Base-by-base conservation (phyloP, 1,284 basidiomycete genomes). In the Malassezia yamatoensis region DNA sequence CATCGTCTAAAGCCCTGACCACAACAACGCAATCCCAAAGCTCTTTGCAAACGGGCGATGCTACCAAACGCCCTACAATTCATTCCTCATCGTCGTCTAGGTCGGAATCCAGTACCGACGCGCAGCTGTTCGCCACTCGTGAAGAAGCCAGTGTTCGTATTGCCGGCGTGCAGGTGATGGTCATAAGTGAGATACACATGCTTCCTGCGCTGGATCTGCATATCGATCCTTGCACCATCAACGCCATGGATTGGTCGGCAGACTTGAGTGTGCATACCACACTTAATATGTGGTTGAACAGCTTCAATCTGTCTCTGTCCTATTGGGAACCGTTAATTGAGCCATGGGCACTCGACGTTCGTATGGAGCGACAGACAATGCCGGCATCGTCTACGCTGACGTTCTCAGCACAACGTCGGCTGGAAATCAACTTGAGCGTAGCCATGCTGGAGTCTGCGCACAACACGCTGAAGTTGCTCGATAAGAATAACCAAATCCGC, bases 251-350 rank as follows among this genome's bases (percentile, higher is more conserved):
- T 74, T 99, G 94, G 94, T 90, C 91, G 0, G 84, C 85, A 58
- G 86, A 90, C 77, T 88, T 94, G 70, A 65, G 78, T 11, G 53
- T 58, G 34, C 58, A 60, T 39, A 61, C 66, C 15, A 60, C 65
- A 50, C 49, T 68, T 24, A 52, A 84, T 83, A 4, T 87, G 85
- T 83, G 85, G 52, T 86, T 96, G 72, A 90, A 86, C 64, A 98
- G 94, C 74, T 98, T 90, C 87, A 99, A 99, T 76, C 78, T 98
- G 52, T 85, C 87, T 29, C 93, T 96, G 72, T 98, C 94, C 45
- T 90, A 98, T 72, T 99, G 94, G 89, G 94, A 99, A 77, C 94
- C 96, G n/a, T 78, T 99, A 49, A 88, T 96, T 67, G 94, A 99
- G 73, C 94, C 94, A 1, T 99, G 94, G 93, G 86, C 83, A 21